phyloP scores from a whole-genome alignment of 176 grass and related monocot genomes.

The Thalia dealbata region DNA sequence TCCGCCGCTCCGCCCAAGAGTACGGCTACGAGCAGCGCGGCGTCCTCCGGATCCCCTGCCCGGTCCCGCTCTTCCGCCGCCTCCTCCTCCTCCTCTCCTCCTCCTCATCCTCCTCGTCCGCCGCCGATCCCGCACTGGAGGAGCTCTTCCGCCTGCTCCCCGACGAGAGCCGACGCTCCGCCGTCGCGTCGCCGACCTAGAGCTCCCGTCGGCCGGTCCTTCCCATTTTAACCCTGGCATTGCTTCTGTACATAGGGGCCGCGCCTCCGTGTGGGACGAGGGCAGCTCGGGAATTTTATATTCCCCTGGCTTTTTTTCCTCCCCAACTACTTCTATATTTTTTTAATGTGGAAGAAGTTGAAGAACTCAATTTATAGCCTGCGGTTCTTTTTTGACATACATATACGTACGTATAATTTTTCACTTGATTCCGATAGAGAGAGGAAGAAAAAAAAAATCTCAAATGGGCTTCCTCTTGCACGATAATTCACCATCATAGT shows the following conservation, averaged over 20 bases:
- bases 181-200: not conserved
- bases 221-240: not conserved
- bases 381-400: too few relatives aligned
- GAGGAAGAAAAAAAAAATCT: too few relatives aligned
- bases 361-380: too few relatives aligned
- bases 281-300: not conserved
- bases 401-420: too few relatives aligned
- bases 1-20: slow-evolving; percentile 19
- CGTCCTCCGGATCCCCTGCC: slow-evolving; percentile 13
- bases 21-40: slow-evolving; percentile 22
- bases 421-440: too few relatives aligned
- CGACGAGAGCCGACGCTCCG: not conserved
- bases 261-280: not conserved
- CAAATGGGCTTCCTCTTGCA: too few relatives aligned
- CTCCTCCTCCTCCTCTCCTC: slow-evolving; percentile 14
- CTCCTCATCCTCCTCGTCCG: not conserved
- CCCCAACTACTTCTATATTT: too few relatives aligned
- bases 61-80: slow-evolving; percentile 11
- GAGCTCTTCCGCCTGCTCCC: slow-evolving; percentile 10
- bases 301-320: not conserved
- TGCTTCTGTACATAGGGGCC: not conserved
- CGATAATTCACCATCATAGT: too few relatives aligned
- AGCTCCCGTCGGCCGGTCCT: too few relatives aligned
- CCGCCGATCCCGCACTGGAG: not conserved
- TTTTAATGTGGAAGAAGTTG: too few relatives aligned